Evolutionary conservation across 1,284 basidiomycete genomes (phyloP), one percentile per base, ranked within the genome.

Genomic region (Lentinus polychrous): DNA sequence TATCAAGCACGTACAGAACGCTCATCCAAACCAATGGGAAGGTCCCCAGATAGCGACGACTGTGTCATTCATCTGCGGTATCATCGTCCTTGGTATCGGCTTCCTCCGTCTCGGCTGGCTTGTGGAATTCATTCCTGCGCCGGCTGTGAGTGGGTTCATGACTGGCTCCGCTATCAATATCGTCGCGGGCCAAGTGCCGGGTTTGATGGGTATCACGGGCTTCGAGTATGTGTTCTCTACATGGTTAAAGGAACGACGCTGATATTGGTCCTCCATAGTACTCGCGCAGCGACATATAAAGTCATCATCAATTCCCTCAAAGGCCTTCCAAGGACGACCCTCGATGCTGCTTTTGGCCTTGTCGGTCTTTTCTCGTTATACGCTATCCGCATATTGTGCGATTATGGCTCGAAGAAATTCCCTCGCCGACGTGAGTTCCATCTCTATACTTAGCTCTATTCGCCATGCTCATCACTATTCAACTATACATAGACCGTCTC

Each of bases 281-380:
- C 93, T 15, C 82, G 90, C 45, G 91, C 80, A 5, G 73, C 89
- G 2, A 90, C 93, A 0, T 99, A 91, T 71, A 62, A 76, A 50
- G 91, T 98, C 57, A 83, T 94, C 60, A 97, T 98, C 70, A 87
- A 97, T 67, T 90, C 88, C 1, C 72, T 98, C 56, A 95, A 94
- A 67, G 78, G 86, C 49, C 71, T 99, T 36, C 83, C 81, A 1
- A 56, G 73, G 24, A 83, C 87, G 2, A 76, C 68, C 40, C 73
- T 89, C 50, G 92, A 98, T 62, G 94, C 94, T 0, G 94, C 94
- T 0, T 95, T 91, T 66, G 95, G 95, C 51, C 66, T 97, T 3
- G 73, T 84, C 17, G 91, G 87, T 2, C 76, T 95, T 12, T 64
- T 81, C 46, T 68, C 72, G 34, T 76, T 98, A 10, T 96, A 96